Evolutionary conservation across 306 rosid species (phyloP).

Genomic region (Prunus mira): DNA sequence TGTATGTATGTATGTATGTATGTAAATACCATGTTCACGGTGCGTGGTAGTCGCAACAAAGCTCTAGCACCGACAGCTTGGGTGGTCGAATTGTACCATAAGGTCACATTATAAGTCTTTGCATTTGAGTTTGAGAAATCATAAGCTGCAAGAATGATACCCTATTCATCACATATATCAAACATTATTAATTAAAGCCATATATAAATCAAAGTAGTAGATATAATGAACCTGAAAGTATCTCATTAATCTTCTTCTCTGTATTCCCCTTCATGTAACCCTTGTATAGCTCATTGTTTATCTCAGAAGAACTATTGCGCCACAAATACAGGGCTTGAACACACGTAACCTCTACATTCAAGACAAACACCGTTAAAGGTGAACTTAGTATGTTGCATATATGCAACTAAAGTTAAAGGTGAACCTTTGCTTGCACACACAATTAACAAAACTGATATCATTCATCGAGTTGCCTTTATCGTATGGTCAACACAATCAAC

Average conservation of each 20-base stretch:
- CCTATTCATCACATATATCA: too few relatives aligned
- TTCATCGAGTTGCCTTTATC: background rate
- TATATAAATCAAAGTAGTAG: too few relatives aligned
- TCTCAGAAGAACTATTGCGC: slow-evolving; percentile 65
- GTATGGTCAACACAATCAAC: background rate
- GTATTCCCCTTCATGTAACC: slow-evolving; percentile 59
- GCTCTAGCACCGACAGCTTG: slow-evolving; percentile 8
- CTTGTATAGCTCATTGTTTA: slow-evolving; percentile 60
- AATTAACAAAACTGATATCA: background rate
- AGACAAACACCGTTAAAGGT: background rate
- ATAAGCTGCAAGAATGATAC: slow-evolving; percentile 38
- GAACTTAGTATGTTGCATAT: too few relatives aligned
- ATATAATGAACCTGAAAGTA: slow-evolving; percentile 55
- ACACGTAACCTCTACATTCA: slow-evolving; percentile 56
- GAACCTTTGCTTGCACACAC: too few relatives aligned
- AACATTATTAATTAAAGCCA: too few relatives aligned
- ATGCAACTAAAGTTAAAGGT: too few relatives aligned
- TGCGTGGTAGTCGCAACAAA: slow-evolving; percentile 66
- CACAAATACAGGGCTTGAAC: slow-evolving; percentile 61
- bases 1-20: background rate
- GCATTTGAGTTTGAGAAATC: slow-evolving; percentile 68
- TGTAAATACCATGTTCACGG: slow-evolving; percentile 59
- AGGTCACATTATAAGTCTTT: slow-evolving; percentile 49
- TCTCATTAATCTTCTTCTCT: slow-evolving; percentile 55
- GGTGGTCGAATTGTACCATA: slow-evolving; percentile 80